Base-by-base conservation (phyloP, 352 stramenopile genomes). In the Halophytophthora batemanensis region DNA sequence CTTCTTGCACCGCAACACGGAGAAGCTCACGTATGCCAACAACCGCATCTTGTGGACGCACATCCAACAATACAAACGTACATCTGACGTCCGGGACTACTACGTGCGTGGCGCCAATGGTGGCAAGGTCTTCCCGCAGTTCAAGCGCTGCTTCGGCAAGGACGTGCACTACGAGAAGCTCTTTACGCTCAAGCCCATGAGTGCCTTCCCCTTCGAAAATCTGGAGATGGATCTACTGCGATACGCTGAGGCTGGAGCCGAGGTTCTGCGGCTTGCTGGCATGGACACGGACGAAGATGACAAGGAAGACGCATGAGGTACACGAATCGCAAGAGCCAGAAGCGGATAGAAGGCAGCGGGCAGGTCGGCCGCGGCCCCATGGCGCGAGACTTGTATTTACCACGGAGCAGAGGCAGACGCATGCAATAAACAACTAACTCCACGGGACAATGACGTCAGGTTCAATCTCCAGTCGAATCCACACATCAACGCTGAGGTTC, bases 1-100 rank as follows among this genome's bases (percentile, higher is more conserved):
- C 17, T 88, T 92, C 43, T 43, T 90, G 33, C 78, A 88, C 60
- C 78, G 81, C 23, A 92, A 87, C 48, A 71, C 62, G 34, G 64
- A 82, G 40, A 92, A 90, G 56, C 60, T 89, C n/a, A 72, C 67
- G 42, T 53, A 66, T 55, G 3, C 48, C 1, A 72, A 80, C 50
- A 71, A 77, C 57, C 60, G 65, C 23, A 60, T 74, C 34, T 39
- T 81, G 38, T 80, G 72, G 69, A 83, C 70, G 1, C 75, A 86
- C 35, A 77, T 82, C 57, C 74, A 85, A 48, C 63, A 85, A 34
- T 82, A 66, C 44, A 81, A 85, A 53, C 66, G 61, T 35, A 72
- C 63, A 35, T 66, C 59, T 2, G 25, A 61, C 15, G 21, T 73
- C 3, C 17, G 54, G 12, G 59, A 79, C 29, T 86, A 88, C 47